Evolutionary conservation across 1,284 basidiomycete genomes (phyloP).

Genomic region (Cystobasidium sp.): DNA sequence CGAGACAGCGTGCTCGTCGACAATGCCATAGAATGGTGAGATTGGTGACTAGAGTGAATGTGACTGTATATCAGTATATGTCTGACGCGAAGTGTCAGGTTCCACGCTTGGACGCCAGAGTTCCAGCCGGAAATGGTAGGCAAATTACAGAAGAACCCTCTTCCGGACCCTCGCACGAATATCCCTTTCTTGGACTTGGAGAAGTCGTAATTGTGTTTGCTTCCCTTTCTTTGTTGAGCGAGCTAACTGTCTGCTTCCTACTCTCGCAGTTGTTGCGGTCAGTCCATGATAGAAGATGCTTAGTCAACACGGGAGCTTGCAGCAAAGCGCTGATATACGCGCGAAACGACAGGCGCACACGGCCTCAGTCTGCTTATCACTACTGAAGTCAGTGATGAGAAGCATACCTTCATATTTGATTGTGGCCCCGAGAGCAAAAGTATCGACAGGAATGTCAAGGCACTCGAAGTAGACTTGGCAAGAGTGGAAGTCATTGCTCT

Average conservation of each 20-base stretch:
- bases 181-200: conserved; percentile 73
- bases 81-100: conserved; percentile 51
- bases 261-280: conserved; percentile 38
- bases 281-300: neutral
- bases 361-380: conserved; percentile 78
- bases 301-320: too few species aligned
- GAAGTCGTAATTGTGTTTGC: conserved; percentile 60
- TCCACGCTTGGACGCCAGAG: conserved; percentile 75
- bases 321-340: neutral
- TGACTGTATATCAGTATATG: neutral
- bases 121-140: conserved; percentile 72
- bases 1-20: conserved; percentile 64
- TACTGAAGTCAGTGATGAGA: conserved; percentile 58
- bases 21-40: conserved; percentile 74
- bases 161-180: conserved; percentile 63
- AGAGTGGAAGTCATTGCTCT: conserved; percentile 69
- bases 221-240: neutral
- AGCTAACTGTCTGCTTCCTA: conserved; percentile 65
- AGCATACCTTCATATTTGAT: conserved; percentile 72
- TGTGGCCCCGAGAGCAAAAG: conserved; percentile 75
- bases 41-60: conserved; percentile 33
- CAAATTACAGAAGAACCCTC: conserved; percentile 65
- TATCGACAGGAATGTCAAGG: conserved; percentile 70
- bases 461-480: conserved; percentile 65
- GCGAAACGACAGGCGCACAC: conserved; percentile 67